Evolutionary conservation across 208 protist species (phyloP), one percentile per base, ranked within the genome.

Genomic region (Leishmania amazonensis): DNA sequence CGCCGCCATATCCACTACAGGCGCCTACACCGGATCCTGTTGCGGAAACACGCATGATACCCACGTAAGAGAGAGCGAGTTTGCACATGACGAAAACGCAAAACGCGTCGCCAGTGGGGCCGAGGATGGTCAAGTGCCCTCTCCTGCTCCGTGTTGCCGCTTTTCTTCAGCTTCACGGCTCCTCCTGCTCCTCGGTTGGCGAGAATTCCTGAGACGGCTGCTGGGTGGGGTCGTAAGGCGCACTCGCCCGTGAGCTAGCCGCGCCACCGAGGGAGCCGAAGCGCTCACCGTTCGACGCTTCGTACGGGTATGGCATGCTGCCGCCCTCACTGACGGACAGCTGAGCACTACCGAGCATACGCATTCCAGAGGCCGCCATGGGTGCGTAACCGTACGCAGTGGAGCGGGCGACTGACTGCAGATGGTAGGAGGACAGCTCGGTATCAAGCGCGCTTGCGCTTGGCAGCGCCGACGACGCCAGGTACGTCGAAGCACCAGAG

Each of bases 381-480:
- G 72, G 11, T 68, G 62, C 47, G 85, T 84, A 53, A 79, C 73
- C 76, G 81, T 84, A 42, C 78, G 83, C 84, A 77, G 75, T 81
- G 28, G 81, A 54, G 24, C 83, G 77, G 49, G 86, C 84, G 65
- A 85, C 90, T 13, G 91, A 95, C 85, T 96, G 91, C 40, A 96
- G 79, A 67, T 96, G 91, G 70, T 91, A 96, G 24, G 93, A 96
- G 17, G 91, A 93, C 47, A 89, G 75, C 67, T 93, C 85, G 35
- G 68, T 64, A 47, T 84, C 81, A n/a, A 84, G 45, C 4, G 57
- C 75, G 15, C 81, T 84, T 9, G 68, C 47, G 67, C 81, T 80
- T 15, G 68, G 75, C 76, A 80, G 21, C 49, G 47, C 77, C 57
- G 81, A 80, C 65, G 81, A 84, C 15, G 72, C 72, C 45, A 84